Conservation (phyloP, 805 yeast species). For the Candida maltosa region DNA sequence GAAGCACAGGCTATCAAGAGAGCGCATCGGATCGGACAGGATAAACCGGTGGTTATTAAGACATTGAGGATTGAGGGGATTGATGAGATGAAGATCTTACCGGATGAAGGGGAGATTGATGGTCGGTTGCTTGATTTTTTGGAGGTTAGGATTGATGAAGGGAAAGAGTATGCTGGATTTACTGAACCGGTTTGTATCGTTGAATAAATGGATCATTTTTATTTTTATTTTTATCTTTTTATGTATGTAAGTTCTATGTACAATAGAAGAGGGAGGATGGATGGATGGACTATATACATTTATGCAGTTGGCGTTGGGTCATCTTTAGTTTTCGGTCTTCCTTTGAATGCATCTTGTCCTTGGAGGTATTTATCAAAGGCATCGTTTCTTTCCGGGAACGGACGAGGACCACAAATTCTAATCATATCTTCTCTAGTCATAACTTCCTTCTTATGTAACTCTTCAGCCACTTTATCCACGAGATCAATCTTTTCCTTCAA, state of each 20-base stretch:
- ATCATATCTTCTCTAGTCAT: conserved; percentile 80
- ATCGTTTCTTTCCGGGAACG: conserved; percentile 75
- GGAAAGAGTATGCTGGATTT: too few relatives aligned
- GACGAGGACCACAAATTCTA: conserved; percentile 70
- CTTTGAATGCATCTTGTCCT: conserved; percentile 39
- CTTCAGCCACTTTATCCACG: conserved; percentile 72
- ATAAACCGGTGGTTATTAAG: conserved; percentile 62
- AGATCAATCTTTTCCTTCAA: conserved; percentile 56
- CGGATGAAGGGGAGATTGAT: too few relatives aligned
- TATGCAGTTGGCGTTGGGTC: conserved; percentile 4
- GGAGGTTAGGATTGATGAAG: too few relatives aligned
- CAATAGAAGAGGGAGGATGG: background rate
- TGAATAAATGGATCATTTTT: too few relatives aligned
- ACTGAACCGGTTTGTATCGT: too few relatives aligned
- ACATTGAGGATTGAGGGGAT: conserved; percentile 58
- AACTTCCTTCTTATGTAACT: conserved; percentile 69
- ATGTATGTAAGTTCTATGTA: too few relatives aligned
- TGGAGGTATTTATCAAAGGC: conserved; percentile 88
- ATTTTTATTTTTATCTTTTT: too few relatives aligned
- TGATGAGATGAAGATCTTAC: too few relatives aligned
- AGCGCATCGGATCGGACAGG: conserved; percentile 75
- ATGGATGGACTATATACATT: too few relatives aligned
- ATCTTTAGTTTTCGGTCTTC: conserved; percentile 18
- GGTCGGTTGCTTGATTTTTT: too few relatives aligned
- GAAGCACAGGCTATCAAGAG: conserved; percentile 78